phyloP scores from a whole-genome alignment of 805 yeast species.

The Ogataea degrootiae region DNA sequence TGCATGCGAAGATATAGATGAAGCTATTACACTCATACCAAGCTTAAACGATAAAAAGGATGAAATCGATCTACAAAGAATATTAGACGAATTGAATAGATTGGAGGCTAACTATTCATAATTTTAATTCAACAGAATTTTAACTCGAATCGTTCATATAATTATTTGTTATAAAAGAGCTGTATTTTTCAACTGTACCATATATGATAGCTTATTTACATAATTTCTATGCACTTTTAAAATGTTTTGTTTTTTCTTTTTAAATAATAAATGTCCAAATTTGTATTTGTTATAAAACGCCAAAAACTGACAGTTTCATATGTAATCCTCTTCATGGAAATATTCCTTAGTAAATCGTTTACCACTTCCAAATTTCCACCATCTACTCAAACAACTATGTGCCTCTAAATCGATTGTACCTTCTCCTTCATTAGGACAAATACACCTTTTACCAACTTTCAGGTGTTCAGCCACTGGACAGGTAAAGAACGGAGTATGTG shows the following conservation, averaged over 20 bases:
- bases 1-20: constrained; percentile 94
- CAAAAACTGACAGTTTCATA: constrained; percentile 1
- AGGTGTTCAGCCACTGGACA: constrained; percentile 52
- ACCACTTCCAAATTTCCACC: constrained; percentile 74
- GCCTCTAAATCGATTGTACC: constrained; percentile 36
- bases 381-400: constrained; percentile 62
- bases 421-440: constrained; percentile 44
- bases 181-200: too few species aligned
- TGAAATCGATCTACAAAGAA: constrained; percentile 81
- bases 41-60: constrained; percentile 76
- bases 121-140: not conserved
- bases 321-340: constrained; percentile 26
- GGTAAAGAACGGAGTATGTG: constrained; percentile 63
- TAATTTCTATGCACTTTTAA: not conserved
- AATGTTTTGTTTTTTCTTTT: not conserved
- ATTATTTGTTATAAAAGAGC: not conserved
- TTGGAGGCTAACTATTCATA: constrained; percentile 39
- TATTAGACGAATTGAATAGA: constrained; percentile 80
- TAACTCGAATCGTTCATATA: not conserved
- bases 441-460: constrained; percentile 54
- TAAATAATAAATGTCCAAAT: not conserved
- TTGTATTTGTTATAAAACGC: not conserved
- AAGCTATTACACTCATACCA: constrained; percentile 91
- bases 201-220: too few species aligned
- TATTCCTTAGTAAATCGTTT: constrained; percentile 49